Conservation (phyloP, 352 stramenopile species). For the Phytophthora aleatoria region DNA sequence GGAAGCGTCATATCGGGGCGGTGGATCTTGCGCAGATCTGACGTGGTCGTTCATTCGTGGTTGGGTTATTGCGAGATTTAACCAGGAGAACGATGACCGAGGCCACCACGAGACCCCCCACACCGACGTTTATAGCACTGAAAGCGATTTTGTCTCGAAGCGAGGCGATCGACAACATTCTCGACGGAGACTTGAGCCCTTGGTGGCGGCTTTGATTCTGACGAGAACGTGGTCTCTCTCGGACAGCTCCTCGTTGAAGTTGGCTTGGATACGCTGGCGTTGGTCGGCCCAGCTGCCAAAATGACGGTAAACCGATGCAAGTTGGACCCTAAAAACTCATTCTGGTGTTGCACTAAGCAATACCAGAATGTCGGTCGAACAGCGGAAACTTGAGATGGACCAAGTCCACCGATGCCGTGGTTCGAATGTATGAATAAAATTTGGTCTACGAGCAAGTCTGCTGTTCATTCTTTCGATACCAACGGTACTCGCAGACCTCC, state of each 20-base stretch:
- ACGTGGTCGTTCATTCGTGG: slow-evolving; percentile 7
- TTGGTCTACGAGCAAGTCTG: too few relatives aligned
- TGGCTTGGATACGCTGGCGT: background rate
- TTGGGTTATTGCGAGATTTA: background rate
- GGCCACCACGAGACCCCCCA: background rate
- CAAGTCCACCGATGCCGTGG: too few relatives aligned
- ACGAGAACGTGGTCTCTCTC: background rate
- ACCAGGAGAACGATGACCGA: background rate
- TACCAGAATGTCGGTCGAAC: slow-evolving; percentile 2
- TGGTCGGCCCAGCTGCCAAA: slow-evolving; percentile 3
- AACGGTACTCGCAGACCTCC: too few relatives aligned
- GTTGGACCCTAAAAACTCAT: background rate
- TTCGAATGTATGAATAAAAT: too few relatives aligned
- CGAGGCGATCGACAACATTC: slow-evolving; percentile 5
- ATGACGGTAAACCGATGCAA: background rate
- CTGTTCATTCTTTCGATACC: too few relatives aligned
- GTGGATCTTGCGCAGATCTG: slow-evolving; percentile 9
- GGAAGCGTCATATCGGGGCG: slow-evolving; percentile 33
- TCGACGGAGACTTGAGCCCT: background rate
- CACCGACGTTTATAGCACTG: background rate
- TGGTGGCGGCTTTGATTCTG: slow-evolving; percentile 1
- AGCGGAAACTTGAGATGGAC: background rate
- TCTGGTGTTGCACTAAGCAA: slow-evolving; percentile 9
- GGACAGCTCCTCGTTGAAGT: slow-evolving; percentile 6
- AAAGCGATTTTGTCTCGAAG: slow-evolving; percentile 4